These are phyloP conservation scores for Auxenochlorella pyrenoidosa DNA, from an alignment of 139 green algal species.

Conservation along the genomic window DNA sequence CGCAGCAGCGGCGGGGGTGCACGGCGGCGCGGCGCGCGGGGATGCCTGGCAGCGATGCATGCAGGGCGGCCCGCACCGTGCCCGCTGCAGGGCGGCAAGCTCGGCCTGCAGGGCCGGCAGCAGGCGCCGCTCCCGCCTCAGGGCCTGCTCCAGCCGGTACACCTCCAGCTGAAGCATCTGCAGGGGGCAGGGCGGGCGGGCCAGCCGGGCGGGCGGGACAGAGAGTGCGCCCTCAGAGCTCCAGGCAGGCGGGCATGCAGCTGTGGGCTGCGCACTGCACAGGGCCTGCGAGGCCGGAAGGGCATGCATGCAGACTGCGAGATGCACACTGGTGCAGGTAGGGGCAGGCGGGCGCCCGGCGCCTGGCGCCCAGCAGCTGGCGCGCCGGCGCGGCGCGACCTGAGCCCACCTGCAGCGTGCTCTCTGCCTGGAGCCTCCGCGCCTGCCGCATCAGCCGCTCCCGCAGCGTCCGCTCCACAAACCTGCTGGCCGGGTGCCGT, in stretches of 20 bases:
- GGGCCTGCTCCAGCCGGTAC: constrained; percentile 1
- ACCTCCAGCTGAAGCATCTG: constrained; percentile 7
- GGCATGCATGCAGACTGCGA: background rate
- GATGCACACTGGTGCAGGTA: no score
- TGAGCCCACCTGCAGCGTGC: constrained; percentile 5
- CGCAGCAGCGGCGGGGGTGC: no score
- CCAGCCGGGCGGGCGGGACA: no score
- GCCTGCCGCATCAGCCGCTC: constrained; percentile 17
- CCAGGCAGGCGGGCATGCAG: background rate
- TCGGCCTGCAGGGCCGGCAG: constrained; percentile 17
- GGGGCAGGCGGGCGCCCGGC: background rate
- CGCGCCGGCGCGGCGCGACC: background rate
- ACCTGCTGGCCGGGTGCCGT: background rate
- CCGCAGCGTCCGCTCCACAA: background rate
- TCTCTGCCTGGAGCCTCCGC: constrained; percentile 1
- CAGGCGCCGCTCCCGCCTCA: constrained; percentile 1
- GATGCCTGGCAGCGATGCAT: no score
- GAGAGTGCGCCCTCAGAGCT: no score
- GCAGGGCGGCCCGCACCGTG: background rate
- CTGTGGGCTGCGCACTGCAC: background rate
- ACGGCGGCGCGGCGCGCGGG: no score
- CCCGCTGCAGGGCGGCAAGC: constrained; percentile 3
- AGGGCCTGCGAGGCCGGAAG: background rate
- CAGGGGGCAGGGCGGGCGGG: background rate
- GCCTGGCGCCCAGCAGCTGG: no score